Evolutionary conservation across 139 green algal genomes (phyloP).

Genomic region (Coelastrella sp.): DNA sequence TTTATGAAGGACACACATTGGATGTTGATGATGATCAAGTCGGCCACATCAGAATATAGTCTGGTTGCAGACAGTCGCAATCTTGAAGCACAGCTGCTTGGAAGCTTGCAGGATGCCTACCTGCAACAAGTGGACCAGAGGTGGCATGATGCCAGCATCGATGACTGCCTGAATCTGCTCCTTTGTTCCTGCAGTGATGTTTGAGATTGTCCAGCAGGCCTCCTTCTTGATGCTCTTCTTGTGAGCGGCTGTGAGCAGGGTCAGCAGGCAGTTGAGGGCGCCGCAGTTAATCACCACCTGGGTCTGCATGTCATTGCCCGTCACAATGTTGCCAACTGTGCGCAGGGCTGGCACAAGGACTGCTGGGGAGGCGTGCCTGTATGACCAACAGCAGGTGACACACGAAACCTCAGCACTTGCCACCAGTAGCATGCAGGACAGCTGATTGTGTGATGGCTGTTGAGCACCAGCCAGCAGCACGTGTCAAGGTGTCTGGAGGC

Average conservation of each 20-base stretch:
- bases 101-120: neutral
- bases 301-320: conserved; percentile 97
- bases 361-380: conserved; percentile 67
- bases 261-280: conserved; percentile 94
- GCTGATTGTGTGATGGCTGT: no score
- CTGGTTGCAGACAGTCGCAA: neutral
- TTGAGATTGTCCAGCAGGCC: conserved; percentile 99
- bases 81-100: neutral
- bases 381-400: neutral
- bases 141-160: conserved; percentile 90
- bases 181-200: conserved; percentile 96
- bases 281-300: conserved; percentile 98
- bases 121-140: conserved; percentile 90
- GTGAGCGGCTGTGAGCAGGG: conserved; percentile 91
- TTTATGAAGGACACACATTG: no score
- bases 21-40: no score
- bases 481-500: no score
- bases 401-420: no score
- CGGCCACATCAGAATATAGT: no score
- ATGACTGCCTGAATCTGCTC: conserved; percentile 99
- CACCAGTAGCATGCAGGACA: no score
- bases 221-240: conserved; percentile 99
- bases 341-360: conserved; percentile 98
- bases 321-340: conserved; percentile 99
- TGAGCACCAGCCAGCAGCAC: no score